Base-by-base conservation (phyloP, 108 stramenopile genomes). In the Fragilariopsis cylindrus region DNA sequence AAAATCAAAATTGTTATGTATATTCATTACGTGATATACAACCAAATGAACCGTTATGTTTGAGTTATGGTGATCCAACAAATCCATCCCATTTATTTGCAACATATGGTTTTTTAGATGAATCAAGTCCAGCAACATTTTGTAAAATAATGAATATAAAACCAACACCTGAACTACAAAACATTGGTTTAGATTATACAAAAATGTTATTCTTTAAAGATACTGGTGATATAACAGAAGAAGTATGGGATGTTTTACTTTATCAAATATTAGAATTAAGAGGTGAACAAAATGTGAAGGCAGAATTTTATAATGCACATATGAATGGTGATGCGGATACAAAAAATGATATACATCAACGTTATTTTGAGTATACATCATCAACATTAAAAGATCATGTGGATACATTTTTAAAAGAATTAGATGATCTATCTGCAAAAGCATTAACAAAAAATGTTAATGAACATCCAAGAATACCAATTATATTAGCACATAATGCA, bases 401-500 rank as follows among this genome's bases (percentile, higher is more conserved):
- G 1, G 76, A 88, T 58, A 76, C 73, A n/a, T 83, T 85, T 57
- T 57, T 88, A 56, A 67, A 78, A 40, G 42, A 75, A 45, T 47
- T 88, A 45, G 81, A 80, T 49, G 60, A 65, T 18, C 71, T 88
- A 60, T 70, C 73, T 48, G 60, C 5, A 16, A 85, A 86, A 78
- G 78, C 81, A 16, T 39, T 65, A 19, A 74, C 74, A 9, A 77
- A 82, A 57, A 82, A 81, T 69, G 21, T 81, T 48, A 81, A 81
- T 9, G 74, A 60, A 4, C 75, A 76, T 49, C 75, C 75, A 4
- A 75, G 87, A 7, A 67, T 88, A 0, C 87, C 87, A 0, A 18
- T 88, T 50, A 88, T 88, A 65, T 47, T 86, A 56, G 56, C 75
- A n/a, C 87, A 88, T 72, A 88, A 88, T 72, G 74, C 76, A 0